A percentile compares a stretch with the other conserved stretches of the same genome.
phyloP scores from a whole-genome alignment of 306 rosid genomes.

The Crataegus laevigata region DNA sequence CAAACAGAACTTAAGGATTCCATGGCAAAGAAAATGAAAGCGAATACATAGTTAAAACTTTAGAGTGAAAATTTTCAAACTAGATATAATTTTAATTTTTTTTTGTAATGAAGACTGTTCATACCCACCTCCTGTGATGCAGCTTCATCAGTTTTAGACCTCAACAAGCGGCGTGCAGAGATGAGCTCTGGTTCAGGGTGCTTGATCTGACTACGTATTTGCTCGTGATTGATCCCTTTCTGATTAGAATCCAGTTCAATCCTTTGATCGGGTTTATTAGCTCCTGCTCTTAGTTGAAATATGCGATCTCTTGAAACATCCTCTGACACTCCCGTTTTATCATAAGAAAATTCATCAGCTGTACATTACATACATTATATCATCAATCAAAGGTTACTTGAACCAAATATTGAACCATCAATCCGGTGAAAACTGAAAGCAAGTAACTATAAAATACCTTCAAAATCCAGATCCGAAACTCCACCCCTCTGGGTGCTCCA shows the following conservation, averaged over 20 bases:
- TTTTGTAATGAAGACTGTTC: background rate
- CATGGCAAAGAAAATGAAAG: background rate
- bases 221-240: constrained; percentile 26
- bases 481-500: constrained; percentile 68
- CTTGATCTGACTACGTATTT: constrained; percentile 46
- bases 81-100: too few relatives aligned
- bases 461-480: constrained; percentile 33
- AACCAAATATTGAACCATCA: background rate
- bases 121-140: constrained; percentile 29
- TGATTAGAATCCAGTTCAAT: constrained; percentile 21
- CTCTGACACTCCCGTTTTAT: constrained; percentile 18
- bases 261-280: constrained; percentile 14
- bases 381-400: constrained; percentile 17
- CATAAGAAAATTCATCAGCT: constrained; percentile 58
- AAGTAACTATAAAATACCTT: constrained; percentile 44
- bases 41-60: background rate
- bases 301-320: constrained; percentile 30
- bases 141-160: constrained; percentile 29
- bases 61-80: background rate
- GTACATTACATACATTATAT: constrained; percentile 8
- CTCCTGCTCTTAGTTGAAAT: constrained; percentile 20
- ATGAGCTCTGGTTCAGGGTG: constrained; percentile 62
- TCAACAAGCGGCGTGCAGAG: constrained; percentile 42
- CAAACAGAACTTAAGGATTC: background rate
- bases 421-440: background rate